Evolutionary conservation across 2,329 filamentous ascomycete species (phyloP).

Genomic region (Sporothrix pseudoabietina): DNA sequence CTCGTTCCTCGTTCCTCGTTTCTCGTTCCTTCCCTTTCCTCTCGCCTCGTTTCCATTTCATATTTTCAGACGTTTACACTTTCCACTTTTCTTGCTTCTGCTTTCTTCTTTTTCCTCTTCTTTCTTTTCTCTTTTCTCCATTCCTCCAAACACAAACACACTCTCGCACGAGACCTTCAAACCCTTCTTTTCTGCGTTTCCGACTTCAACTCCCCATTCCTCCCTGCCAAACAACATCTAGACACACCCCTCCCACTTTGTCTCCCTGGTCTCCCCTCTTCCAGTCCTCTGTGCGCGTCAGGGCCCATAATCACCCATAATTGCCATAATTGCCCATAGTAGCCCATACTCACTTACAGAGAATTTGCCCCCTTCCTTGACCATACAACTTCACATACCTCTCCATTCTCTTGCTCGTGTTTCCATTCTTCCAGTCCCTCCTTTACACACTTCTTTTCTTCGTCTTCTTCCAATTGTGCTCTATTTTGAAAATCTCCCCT

Average conservation of each 20-base stretch:
- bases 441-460: constrained; percentile 22
- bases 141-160: constrained; percentile 17
- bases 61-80: background rate
- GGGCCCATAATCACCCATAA: constrained; percentile 1
- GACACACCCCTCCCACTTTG: constrained; percentile 20
- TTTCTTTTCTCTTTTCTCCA: background rate
- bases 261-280: constrained; percentile 3
- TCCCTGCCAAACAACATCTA: constrained; percentile 23
- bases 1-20: constrained; percentile 1
- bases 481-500: background rate
- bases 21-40: constrained; percentile 11
- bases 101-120: background rate
- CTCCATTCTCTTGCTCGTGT: background rate
- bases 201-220: background rate
- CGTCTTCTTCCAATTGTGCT: constrained; percentile 16
- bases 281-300: background rate
- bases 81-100: constrained; percentile 1
- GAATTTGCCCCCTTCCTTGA: constrained; percentile 10
- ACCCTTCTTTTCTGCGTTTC: background rate
- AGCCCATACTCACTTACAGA: constrained; percentile 3
- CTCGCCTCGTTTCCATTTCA: constrained; percentile 26
- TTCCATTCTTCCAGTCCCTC: constrained; percentile 27
- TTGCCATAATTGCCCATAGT: background rate
- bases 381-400: background rate
- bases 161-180: background rate